Base-by-base conservation (phyloP, 257 asterid genomes). In the Solanum medicagineum region DNA sequence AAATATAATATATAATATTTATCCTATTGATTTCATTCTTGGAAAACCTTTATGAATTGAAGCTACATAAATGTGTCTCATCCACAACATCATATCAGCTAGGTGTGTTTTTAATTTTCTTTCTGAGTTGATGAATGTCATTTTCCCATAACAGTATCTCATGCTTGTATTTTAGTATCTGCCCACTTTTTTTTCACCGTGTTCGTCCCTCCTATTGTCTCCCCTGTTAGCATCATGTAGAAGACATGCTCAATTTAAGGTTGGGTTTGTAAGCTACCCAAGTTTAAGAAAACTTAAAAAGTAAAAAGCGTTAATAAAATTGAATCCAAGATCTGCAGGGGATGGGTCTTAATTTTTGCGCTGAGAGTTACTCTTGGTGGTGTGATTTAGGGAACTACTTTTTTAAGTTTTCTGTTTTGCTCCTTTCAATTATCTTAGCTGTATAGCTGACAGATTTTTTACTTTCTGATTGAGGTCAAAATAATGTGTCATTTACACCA, bases 401-500 rank as follows among this genome's bases (percentile, higher is more conserved):
- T 1, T 53, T 2, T 16, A 53, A 24, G 45, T 14, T 4, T 14
- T 53, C 3, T 53, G 26, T 29, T 53, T 26, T 53, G 47, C 47
- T 53, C 7, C 83, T 8, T 51, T 79, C 36, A 77, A 51, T 51
- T 51, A 14, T 51, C 17, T 79, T 47, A n/a, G 6, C 47, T 79
- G 29, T 51, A 79, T 53, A 20, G 10, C 83, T 79, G 63, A 79
- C 29, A 26, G 49, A 9, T 9, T 53, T 73, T 32, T 53, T 53
- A 26, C 65, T 75, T 66, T 68, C 17, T 85, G 47, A 32, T 86
- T 51, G 70, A 95, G 99, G 97, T 94, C 16, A 96, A 96, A 89
- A 90, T 95, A 75, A 91, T 96, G 73, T 96, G 99, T 90, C 97
- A 95, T 90, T 92, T 96, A 85, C 97, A 96, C 92, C 99, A 96